Base-by-base conservation (phyloP, 2,329 filamentous ascomycete genomes). In the Neofusicoccum umdonicola region DNA sequence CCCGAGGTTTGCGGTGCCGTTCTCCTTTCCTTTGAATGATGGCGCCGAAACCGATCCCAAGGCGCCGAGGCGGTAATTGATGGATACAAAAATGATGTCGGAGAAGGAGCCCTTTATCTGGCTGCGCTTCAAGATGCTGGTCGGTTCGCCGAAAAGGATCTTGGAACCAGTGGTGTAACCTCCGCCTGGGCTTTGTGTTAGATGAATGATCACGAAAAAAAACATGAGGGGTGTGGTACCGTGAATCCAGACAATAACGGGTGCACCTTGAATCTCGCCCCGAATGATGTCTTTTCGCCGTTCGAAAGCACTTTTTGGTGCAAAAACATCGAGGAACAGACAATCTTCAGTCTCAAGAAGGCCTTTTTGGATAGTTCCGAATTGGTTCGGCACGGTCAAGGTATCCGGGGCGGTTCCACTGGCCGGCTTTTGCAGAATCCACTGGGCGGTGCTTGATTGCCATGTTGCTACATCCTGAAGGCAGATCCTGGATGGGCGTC, bases 1-100 rank as follows among this genome's bases (percentile, higher is more conserved):
- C 1, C 76, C 82, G 4, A 78, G 79, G 68, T 86, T 86, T 2
- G 81, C 74, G 3, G 76, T 77, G 3, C 81, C 82, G 65, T 79
- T 74, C 17, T 71, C 68, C 2, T 45, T 31, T 31, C 27, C 4
- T 37, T 79, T 76, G 50, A 82, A 75, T 27, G 73, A 81, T 19
- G 79, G 77, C 47, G 79, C 83, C 11, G 76, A 77, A 61, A 82
- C 71, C 74, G 76, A 84, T 4, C 82, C 82, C 69, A 84, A 80
- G 3, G 79, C 80, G 1, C 82, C 82, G 9, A 84, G 72, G 15
- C 81, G 74, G 67, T 82, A 83, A 68, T 83, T 83, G n/a, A 82
- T 54, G 3, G 79, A 71, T 3, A 85, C 82, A 66, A 78, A 80
- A 22, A 84, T 77, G 9, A 83, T 72, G 34, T 76, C 70, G 2